Conservation (phyloP, 2,329 filamentous ascomycete genomes). For the Penicillium olsonii region DNA sequence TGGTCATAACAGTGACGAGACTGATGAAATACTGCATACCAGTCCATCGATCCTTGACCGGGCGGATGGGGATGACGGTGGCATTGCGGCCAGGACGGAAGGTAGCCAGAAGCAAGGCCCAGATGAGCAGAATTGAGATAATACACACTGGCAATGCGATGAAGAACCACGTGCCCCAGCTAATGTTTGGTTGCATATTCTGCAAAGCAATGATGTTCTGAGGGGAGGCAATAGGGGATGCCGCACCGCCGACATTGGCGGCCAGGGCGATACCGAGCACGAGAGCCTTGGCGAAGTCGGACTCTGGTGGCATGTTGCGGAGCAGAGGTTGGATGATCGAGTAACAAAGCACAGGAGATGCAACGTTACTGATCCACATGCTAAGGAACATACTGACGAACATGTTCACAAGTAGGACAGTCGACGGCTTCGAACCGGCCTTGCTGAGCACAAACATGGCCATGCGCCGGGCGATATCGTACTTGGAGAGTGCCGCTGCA, state of each 20-base stretch:
- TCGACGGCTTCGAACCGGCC: constrained; percentile 84
- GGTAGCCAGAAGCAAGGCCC: constrained; percentile 78
- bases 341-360: constrained; percentile 93
- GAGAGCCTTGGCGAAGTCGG: constrained; percentile 89
- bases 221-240: constrained; percentile 93
- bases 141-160: constrained; percentile 90
- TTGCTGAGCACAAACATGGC: constrained; percentile 95
- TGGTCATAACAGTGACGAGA: constrained; percentile 78
- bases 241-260: constrained; percentile 93
- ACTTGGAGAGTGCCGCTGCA: constrained; percentile 91
- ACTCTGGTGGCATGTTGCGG: constrained; percentile 86
- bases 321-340: constrained; percentile 97
- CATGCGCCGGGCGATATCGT: constrained; percentile 96
- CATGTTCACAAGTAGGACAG: constrained; percentile 96
- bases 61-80: constrained; percentile 86
- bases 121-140: constrained; percentile 83
- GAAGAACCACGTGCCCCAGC: constrained; percentile 97
- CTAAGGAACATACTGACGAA: constrained; percentile 96
- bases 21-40: constrained; percentile 93
- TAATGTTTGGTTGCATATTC: constrained; percentile 89
- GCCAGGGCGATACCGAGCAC: constrained; percentile 93
- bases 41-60: constrained; percentile 83
- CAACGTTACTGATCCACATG: constrained; percentile 99
- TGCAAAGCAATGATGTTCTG: constrained; percentile 96
- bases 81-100: constrained; percentile 85